Conservation (phyloP, 805 yeast species). For the Millerozyma acaciae region DNA sequence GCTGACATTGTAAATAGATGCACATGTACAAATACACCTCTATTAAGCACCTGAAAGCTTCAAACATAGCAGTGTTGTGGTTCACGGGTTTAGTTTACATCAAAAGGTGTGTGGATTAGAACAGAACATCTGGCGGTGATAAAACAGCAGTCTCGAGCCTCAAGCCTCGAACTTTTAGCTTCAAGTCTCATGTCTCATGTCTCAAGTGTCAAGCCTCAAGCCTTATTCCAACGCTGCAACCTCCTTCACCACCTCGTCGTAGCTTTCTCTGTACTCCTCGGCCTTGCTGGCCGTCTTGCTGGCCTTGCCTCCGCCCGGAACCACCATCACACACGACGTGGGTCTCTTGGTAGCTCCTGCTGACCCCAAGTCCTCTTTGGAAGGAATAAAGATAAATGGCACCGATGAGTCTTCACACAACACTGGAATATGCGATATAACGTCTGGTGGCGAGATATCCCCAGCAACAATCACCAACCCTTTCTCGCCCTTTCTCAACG, state of each 20-base stretch:
- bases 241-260: conserved; percentile 93
- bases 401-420: conserved; percentile 92
- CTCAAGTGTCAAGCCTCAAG: neutral
- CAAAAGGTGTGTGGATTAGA: too few relatives aligned
- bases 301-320: conserved; percentile 89
- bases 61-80: too few relatives aligned
- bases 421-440: conserved; percentile 94
- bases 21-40: too few relatives aligned
- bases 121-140: too few relatives aligned
- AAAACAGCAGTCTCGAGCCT: too few relatives aligned
- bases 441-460: conserved; percentile 96
- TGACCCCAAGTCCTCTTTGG: conserved; percentile 96
- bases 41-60: too few relatives aligned
- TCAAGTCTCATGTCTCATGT: too few relatives aligned
- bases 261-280: conserved; percentile 85
- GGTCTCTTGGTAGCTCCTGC: conserved; percentile 99
- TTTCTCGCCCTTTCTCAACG: conserved; percentile 96
- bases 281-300: conserved; percentile 68
- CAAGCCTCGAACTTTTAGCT: too few relatives aligned
- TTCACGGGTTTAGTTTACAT: too few relatives aligned
- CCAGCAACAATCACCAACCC: conserved; percentile 97
- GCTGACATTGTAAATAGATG: too few relatives aligned
- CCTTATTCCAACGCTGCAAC: conserved; percentile 44
- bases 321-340: conserved; percentile 94
- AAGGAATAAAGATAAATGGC: conserved; percentile 91